Evolutionary conservation across 1,284 basidiomycete genomes (phyloP).

Genomic region (Ceratobasidium sp.): DNA sequence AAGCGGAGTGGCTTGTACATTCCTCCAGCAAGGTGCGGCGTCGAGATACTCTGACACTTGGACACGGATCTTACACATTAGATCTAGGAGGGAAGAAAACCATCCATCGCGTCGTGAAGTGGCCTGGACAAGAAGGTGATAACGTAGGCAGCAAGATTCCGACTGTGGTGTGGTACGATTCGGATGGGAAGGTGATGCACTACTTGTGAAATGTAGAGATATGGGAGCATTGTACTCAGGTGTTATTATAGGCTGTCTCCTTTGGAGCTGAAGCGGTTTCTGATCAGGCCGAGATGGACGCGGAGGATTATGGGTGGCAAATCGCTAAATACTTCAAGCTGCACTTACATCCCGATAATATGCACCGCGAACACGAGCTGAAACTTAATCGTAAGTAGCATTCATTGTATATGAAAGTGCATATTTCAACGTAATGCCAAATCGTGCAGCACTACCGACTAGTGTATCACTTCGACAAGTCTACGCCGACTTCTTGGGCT

Average conservation of each 20-base stretch:
- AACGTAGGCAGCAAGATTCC: conserved; percentile 40
- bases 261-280: conserved; percentile 43
- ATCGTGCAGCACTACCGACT: conserved; percentile 32
- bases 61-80: not conserved
- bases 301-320: conserved; percentile 34
- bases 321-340: conserved; percentile 45
- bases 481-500: conserved; percentile 37
- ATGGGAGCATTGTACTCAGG: too few species aligned
- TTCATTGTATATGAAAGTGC: too few species aligned
- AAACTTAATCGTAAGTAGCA: conserved; percentile 16
- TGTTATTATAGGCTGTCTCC: conserved; percentile 23
- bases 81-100: not conserved
- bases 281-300: conserved; percentile 14
- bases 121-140: conserved; percentile 42
- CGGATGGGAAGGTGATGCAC: conserved; percentile 13
- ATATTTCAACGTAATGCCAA: too few species aligned
- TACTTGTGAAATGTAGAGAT: not conserved
- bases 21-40: too few species aligned
- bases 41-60: not conserved
- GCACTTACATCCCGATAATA: conserved; percentile 37
- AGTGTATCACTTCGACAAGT: conserved; percentile 29
- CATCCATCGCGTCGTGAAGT: conserved; percentile 33
- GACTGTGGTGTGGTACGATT: conserved; percentile 42
- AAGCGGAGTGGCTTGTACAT: conserved; percentile 15
- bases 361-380: conserved; percentile 3